Base-by-base conservation (phyloP, 164 flowering plant genomes). In the Annona cherimola region DNA sequence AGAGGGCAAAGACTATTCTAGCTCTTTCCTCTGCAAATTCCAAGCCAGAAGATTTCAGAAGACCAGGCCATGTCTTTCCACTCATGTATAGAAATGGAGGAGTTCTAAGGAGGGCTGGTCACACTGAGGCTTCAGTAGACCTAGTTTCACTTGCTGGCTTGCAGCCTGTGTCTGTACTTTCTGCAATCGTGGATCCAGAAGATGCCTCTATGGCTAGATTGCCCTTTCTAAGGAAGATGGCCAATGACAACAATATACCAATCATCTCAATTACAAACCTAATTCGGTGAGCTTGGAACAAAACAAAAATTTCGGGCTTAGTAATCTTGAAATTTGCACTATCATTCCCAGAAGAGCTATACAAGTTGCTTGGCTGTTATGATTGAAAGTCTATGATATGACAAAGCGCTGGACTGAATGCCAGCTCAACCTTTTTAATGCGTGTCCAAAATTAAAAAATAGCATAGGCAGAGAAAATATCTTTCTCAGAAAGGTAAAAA, bases 61-160 rank as follows among this genome's bases (percentile, higher is more conserved):
- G 84, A 81, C 99, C 99, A 2, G 97, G 97, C 26, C 99, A 92
- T 81, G 95, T 94, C n/a, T 92, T 94, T 80, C 99, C 96, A 4
- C 89, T 92, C 11, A 94, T 86, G 80, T 94, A 90, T 72, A 76
- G 89, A 76, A 83, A 84, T 76, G 98, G 98, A 40, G 98, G 98
- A 35, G 90, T 94, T 76, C 75, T 92, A 19, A 84, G 89, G 65
- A 84, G 96, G 75, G 92, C 88, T 63, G 95, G 97, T 67, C 99
- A 92, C 72, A 92, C 97, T 14, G 97, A 94, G 83, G 99, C 99
- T 76, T 92, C 97, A 40, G 88, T 92, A 20, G 97, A 94, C 85
- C 79, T 92, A 73, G 84, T 89, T 66, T 75, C 71, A 70, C 78
- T 87, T 45, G 90, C 99, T 54, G 97, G 96, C 59, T 75, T 94